Conservation (phyloP, 371 early-diverging fungal genomes). For the Rhizopus stolonifer region DNA sequence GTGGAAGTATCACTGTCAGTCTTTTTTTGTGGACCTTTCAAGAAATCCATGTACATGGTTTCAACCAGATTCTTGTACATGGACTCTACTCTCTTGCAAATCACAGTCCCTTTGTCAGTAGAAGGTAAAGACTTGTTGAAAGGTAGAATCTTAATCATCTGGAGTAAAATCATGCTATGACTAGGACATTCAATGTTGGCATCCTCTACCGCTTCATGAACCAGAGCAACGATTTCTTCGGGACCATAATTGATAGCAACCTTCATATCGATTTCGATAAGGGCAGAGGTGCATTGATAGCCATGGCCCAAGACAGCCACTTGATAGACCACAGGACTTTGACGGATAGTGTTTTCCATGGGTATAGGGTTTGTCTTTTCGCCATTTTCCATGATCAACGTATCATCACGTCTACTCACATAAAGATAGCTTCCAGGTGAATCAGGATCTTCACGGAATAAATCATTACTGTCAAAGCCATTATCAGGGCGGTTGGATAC, state of each 20-base stretch:
- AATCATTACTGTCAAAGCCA: too few relatives aligned
- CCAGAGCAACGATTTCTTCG: constrained; percentile 24
- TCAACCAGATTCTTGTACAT: constrained; percentile 24
- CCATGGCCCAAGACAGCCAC: too few relatives aligned
- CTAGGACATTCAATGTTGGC: constrained; percentile 40
- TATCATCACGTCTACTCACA: too few relatives aligned
- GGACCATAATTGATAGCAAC: constrained; percentile 12
- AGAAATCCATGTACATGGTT: constrained; percentile 27
- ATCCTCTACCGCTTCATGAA: constrained; percentile 25
- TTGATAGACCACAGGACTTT: too few relatives aligned
- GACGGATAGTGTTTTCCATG: too few relatives aligned
- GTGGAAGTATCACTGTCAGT: neutral
- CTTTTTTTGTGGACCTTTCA: constrained; percentile 10
- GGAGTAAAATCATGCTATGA: constrained; percentile 35
- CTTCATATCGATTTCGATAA: constrained; percentile 20
- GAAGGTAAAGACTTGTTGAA: constrained; percentile 13
- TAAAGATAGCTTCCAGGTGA: too few relatives aligned
- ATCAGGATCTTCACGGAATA: too few relatives aligned
- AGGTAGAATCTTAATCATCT: constrained; percentile 26
- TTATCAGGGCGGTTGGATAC: too few relatives aligned
- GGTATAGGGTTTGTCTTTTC: too few relatives aligned
- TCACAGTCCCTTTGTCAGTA: constrained; percentile 25
- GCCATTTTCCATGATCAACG: too few relatives aligned
- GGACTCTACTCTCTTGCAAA: constrained; percentile 19
- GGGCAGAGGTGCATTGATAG: too few relatives aligned